These are phyloP conservation scores for Peziza echinospora DNA, from an alignment of 495 filamentous ascomycete genomes.

Conservation along the genomic window DNA sequence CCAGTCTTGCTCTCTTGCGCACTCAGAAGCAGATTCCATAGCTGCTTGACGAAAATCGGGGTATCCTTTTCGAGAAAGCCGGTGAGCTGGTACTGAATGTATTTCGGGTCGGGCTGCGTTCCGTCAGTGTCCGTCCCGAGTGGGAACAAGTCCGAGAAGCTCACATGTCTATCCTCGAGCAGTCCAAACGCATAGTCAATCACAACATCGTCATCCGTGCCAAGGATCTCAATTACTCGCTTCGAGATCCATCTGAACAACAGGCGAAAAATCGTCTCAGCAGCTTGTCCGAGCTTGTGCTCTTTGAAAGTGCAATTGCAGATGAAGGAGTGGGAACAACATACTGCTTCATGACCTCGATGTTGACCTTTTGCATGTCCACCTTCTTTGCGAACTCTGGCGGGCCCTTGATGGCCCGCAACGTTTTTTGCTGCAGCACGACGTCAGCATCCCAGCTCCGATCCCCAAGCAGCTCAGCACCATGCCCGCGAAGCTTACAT, in stretches of 20 bases:
- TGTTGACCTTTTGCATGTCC: slow-evolving; percentile 88
- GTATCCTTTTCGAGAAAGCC: slow-evolving; percentile 93
- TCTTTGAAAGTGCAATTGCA: no score
- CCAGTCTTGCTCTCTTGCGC: slow-evolving; percentile 73
- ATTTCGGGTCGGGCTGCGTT: slow-evolving; percentile 75
- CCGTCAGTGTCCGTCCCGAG: neutral
- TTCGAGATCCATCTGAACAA: slow-evolving; percentile 65
- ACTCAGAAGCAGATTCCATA: slow-evolving; percentile 80
- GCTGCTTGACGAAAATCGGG: slow-evolving; percentile 70
- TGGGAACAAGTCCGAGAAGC: slow-evolving; percentile 19
- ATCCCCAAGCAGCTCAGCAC: no score
- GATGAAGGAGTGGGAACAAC: slow-evolving; percentile 11
- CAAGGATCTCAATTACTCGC: slow-evolving; percentile 67
- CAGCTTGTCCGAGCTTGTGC: no score
- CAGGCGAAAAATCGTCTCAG: no score
- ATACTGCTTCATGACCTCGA: slow-evolving; percentile 94
- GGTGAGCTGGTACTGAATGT: slow-evolving; percentile 77
- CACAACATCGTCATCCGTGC: slow-evolving; percentile 82
- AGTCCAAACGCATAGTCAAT: slow-evolving; percentile 82
- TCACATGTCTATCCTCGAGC: slow-evolving; percentile 58
- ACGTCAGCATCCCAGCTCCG: neutral
- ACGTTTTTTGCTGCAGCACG: slow-evolving; percentile 32
- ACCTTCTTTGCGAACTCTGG: slow-evolving; percentile 87
- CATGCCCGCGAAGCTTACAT: no score
- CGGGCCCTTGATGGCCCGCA: slow-evolving; percentile 81